Conservation (phyloP, 1,284 basidiomycete genomes). For the Psilocybe mexicana region DNA sequence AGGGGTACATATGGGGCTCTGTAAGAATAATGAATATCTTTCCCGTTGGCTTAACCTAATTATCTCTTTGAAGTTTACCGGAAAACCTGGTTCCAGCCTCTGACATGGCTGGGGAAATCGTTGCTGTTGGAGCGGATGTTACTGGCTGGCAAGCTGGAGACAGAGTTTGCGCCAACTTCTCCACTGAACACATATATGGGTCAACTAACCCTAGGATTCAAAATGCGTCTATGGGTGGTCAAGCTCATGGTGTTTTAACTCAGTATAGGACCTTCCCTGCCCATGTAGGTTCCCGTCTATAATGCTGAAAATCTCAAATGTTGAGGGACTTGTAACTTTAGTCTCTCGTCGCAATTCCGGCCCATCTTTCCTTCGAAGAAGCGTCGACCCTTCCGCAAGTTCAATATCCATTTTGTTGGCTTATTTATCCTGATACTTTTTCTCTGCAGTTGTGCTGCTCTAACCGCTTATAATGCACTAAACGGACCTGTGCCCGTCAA, state of each 20-base stretch:
- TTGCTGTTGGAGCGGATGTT: constrained; percentile 56
- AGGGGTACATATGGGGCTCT: constrained; percentile 16
- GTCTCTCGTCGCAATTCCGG: constrained; percentile 48
- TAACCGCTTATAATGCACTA: constrained; percentile 56
- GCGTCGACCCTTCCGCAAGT: constrained; percentile 38
- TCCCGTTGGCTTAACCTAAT: not conserved
- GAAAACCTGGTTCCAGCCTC: constrained; percentile 54
- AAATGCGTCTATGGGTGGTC: constrained; percentile 45
- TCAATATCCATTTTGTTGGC: not conserved
- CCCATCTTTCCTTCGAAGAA: constrained; percentile 51
- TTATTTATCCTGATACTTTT: not conserved
- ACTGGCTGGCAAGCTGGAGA: constrained; percentile 53
- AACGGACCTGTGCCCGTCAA: constrained; percentile 44
- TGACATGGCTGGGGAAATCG: constrained; percentile 65
- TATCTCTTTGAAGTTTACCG: not conserved
- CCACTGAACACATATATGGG: constrained; percentile 42
- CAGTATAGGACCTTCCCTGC: constrained; percentile 52
- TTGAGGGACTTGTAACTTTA: constrained; percentile 20
- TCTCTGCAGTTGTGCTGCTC: constrained; percentile 41
- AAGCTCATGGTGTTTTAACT: constrained; percentile 54
- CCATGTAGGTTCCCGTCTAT: constrained; percentile 34
- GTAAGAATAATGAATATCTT: constrained; percentile 9
- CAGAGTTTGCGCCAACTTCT: constrained; percentile 54
- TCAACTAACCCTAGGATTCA: constrained; percentile 33
- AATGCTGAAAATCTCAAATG: constrained; percentile 13